Conservation (phyloP, 108 stramenopile species). For the Skeletonema costatum region DNA sequence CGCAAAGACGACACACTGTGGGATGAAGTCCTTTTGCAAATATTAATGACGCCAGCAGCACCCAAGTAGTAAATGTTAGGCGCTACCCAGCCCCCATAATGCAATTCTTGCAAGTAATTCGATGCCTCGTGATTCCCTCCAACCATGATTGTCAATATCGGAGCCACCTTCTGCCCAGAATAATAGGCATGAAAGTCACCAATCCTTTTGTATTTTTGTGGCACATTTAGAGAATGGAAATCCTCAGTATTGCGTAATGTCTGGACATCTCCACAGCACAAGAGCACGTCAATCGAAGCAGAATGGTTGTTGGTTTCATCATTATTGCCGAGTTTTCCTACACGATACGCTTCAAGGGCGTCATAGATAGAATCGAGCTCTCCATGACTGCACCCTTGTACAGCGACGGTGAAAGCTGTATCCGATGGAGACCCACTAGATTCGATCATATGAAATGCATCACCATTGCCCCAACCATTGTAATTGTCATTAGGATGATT, state of each 20-base stretch:
- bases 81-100: conserved; percentile 99
- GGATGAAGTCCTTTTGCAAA: conserved; percentile 24
- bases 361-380: conserved; percentile 95
- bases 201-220: conserved; percentile 90
- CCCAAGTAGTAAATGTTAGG: conserved; percentile 99
- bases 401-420: conserved; percentile 75
- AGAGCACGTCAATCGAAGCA: conserved; percentile 80
- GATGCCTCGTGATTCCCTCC: conserved; percentile 99
- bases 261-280: conserved; percentile 99
- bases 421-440: conserved; percentile 27
- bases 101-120: conserved; percentile 89
- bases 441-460: conserved; percentile 37
- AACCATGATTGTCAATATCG: conserved; percentile 94
- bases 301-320: conserved; percentile 6
- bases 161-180: conserved; percentile 84
- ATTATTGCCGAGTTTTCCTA: not conserved
- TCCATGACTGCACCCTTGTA: conserved; percentile 99
- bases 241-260: conserved; percentile 88
- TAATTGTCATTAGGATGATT: conserved; percentile 1
- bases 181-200: conserved; percentile 94
- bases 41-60: conserved; percentile 84
- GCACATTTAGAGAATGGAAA: conserved; percentile 84
- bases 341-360: conserved; percentile 56
- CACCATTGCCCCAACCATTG: not conserved
- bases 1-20: conserved; percentile 71